Conservation (phyloP, 371 early-diverging fungal genomes). For the Zopfochytrium polystomum region DNA sequence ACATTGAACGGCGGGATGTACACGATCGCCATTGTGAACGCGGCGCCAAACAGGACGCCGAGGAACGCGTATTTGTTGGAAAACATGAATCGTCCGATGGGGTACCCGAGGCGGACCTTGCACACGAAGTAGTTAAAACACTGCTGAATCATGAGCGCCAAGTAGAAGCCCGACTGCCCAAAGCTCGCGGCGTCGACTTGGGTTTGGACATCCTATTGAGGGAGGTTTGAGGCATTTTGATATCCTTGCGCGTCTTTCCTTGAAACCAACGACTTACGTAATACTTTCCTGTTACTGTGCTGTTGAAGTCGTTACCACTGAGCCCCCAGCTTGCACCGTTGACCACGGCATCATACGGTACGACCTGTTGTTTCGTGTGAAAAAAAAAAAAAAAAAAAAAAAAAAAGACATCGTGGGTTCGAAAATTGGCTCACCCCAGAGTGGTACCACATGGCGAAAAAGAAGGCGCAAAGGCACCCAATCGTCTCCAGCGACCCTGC, state of each 20-base stretch:
- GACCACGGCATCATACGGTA: constrained; percentile 30
- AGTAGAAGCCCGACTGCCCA: constrained; percentile 51
- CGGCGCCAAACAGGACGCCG: constrained; percentile 28
- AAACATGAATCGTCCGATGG: constrained; percentile 34
- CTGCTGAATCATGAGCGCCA: constrained; percentile 53
- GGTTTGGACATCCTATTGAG: too few relatives aligned
- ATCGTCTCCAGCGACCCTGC: constrained; percentile 47
- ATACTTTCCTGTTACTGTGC: too few relatives aligned
- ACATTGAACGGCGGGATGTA: constrained; percentile 43
- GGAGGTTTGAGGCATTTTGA: too few relatives aligned
- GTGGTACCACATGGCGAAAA: constrained; percentile 39
- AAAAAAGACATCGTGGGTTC: too few relatives aligned
- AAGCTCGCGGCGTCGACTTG: constrained; percentile 48
- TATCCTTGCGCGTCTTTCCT: too few relatives aligned
- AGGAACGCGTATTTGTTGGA: constrained; percentile 35
- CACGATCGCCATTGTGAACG: constrained; percentile 39
- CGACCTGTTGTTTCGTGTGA: too few relatives aligned
- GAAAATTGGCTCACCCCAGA: constrained; percentile 43
- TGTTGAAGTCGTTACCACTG: constrained; percentile 40
- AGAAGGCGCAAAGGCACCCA: constrained; percentile 47
- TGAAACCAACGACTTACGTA: constrained; percentile 30
- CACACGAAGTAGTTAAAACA: constrained; percentile 54
- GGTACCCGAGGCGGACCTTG: constrained; percentile 47
- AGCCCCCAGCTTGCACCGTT: constrained; percentile 55
- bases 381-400: too few relatives aligned